Conservation (phyloP, 2,329 filamentous ascomycete species). For the Trichophyton schoenleinii region DNA sequence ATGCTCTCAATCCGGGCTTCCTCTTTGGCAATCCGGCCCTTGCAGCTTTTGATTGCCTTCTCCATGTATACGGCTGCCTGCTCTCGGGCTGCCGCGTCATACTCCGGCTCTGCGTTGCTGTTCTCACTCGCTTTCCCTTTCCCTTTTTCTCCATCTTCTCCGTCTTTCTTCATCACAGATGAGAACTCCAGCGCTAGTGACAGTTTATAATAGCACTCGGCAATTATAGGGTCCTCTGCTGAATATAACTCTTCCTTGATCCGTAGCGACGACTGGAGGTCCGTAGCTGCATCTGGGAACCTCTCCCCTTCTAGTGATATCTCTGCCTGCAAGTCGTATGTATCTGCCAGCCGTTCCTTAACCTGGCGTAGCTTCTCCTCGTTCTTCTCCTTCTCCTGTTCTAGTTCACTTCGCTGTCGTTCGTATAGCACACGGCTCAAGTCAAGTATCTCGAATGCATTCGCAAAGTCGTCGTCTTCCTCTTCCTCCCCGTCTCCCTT, state of each 20-base stretch:
- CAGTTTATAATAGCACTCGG: slow-evolving; percentile 93
- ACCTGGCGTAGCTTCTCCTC: slow-evolving; percentile 42
- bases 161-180: slow-evolving; percentile 48
- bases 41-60: slow-evolving; percentile 47
- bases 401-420: slow-evolving; percentile 44
- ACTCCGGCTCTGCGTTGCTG: slow-evolving; percentile 6
- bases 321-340: slow-evolving; percentile 84
- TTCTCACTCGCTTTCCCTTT: slow-evolving; percentile 22
- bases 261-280: slow-evolving; percentile 63
- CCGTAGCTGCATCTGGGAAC: slow-evolving; percentile 75
- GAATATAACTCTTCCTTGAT: slow-evolving; percentile 70
- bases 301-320: slow-evolving; percentile 95
- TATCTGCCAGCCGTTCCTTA: slow-evolving; percentile 81
- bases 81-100: slow-evolving; percentile 42
- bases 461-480: slow-evolving; percentile 52
- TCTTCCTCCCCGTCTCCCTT: slow-evolving; percentile 36
- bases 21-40: slow-evolving; percentile 42
- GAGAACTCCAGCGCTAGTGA: slow-evolving; percentile 91
- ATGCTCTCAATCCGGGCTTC: slow-evolving; percentile 31
- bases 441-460: slow-evolving; percentile 52
- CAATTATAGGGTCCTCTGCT: slow-evolving; percentile 69
- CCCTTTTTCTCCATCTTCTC: slow-evolving; percentile 25
- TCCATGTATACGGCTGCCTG: slow-evolving; percentile 46
- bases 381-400: slow-evolving; percentile 30
- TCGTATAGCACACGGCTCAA: slow-evolving; percentile 47